Evolutionary conservation across 1,139 yeast species (phyloP), one percentile per base, ranked within the genome.

Genomic region (Sugiyamaella novakii): DNA sequence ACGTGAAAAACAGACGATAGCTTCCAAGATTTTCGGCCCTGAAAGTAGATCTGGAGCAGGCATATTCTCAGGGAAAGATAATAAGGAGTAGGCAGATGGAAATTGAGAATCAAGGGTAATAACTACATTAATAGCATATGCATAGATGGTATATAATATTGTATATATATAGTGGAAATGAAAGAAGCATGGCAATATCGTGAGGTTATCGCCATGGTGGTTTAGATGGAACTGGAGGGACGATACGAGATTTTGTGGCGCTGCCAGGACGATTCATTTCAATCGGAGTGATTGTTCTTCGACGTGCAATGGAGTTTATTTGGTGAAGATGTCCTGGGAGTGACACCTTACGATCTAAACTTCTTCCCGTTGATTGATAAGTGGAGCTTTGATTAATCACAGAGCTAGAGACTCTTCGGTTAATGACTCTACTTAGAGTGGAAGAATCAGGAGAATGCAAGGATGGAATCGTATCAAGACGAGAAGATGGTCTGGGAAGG

Each of bases 1-100:
- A 47, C 61, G 66, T 11, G 75, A 75, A 52, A 55, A 59, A 42
- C 59, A 67, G 35, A 63, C 72, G 15, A 67, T 72, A 71, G 49
- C 72, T 18, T 72, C 76, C 0, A 58, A 61, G 47, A 54, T 75
- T 2, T 76, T 76, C 59, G 80, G 80, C 11, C 66, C 67, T 14
- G 74, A 69, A 14, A 50, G 24, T 15, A 37, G 40, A 27, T 17
- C 46, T 15, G 38, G 29, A 6, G 33, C 31, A 4, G 53, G 50
- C 5, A 22, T 40, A 33, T 49, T 49, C 22, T 42, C 46, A 17
- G 49, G 30, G 11, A 34, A 18, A 37, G 25, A 33, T 14, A 22
- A 31, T 8, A 28, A 41, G 17, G 14, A 36, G 3, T 34, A n/a
- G n/a, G n/a, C n/a, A n/a, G n/a, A n/a, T 3, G 12, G 7, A 6